Evolutionary conservation across 192 early-diverging fungal genomes (phyloP).

Genomic region (Rhizoclosmatium sp.): DNA sequence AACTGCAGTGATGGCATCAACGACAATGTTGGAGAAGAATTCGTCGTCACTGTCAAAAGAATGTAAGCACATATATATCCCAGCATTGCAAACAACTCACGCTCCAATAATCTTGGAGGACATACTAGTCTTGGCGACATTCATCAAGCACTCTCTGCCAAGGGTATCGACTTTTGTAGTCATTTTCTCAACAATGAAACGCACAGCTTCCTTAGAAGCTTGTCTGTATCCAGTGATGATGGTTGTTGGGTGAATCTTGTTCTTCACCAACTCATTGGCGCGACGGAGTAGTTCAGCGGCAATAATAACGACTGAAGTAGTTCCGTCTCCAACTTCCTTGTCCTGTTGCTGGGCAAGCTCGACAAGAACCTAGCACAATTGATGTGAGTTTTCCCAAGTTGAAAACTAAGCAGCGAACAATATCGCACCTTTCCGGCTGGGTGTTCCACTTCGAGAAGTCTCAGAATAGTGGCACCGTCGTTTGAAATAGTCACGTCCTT

Average conservation of each 20-base stretch:
- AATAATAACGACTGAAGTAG: slow-evolving; percentile 99
- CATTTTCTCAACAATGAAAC: slow-evolving; percentile 97
- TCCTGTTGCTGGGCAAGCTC: slow-evolving; percentile 99
- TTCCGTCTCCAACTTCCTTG: slow-evolving; percentile 99
- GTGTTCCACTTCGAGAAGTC: slow-evolving; percentile 97
- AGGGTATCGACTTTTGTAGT: slow-evolving; percentile 92
- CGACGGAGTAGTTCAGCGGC: slow-evolving; percentile 95
- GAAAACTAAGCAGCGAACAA: background rate
- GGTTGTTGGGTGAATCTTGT: slow-evolving; percentile 99
- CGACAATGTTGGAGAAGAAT: slow-evolving; percentile 95
- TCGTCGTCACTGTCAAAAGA: slow-evolving; percentile 77
- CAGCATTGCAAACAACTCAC: slow-evolving; percentile 48
- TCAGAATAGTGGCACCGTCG: slow-evolving; percentile 98
- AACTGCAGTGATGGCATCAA: slow-evolving; percentile 92
- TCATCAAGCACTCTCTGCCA: slow-evolving; percentile 90
- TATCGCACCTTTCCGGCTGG: slow-evolving; percentile 79
- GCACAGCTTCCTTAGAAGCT: slow-evolving; percentile 97
- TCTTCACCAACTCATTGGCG: slow-evolving; percentile 97
- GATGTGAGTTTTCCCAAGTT: background rate
- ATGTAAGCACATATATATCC: slow-evolving; percentile 11
- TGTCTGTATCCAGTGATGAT: slow-evolving; percentile 98
- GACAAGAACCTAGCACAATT: slow-evolving; percentile 72
- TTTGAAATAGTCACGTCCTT: slow-evolving; percentile 99
- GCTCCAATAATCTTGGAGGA: slow-evolving; percentile 97
- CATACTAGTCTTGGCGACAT: slow-evolving; percentile 98